Percentiles rank a stretch among this genome's conserved stretches.
Evolutionary conservation across 2,329 filamentous ascomycete species (phyloP).

Genomic region (Zarea fungicola): DNA sequence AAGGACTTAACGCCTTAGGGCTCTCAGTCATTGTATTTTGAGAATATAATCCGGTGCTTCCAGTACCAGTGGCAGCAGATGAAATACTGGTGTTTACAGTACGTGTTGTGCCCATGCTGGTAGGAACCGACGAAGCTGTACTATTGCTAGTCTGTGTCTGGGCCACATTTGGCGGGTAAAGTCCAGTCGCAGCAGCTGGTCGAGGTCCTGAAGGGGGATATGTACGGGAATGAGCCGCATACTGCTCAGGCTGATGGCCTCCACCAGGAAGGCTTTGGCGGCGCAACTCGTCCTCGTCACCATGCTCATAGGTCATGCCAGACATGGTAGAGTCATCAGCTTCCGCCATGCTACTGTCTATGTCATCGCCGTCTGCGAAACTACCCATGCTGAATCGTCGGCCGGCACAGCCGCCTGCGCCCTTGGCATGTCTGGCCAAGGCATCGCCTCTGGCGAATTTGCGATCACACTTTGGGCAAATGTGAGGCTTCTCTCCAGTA

Average conservation of each 20-base stretch:
- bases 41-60: constrained; percentile 58
- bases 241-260: constrained; percentile 41
- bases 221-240: constrained; percentile 64
- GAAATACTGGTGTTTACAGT: constrained; percentile 46
- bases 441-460: constrained; percentile 95
- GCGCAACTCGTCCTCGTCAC: constrained; percentile 59
- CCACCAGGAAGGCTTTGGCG: constrained; percentile 65
- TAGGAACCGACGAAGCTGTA: constrained; percentile 42
- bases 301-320: constrained; percentile 50
- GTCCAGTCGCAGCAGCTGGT: constrained; percentile 39
- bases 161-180: constrained; percentile 53
- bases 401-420: constrained; percentile 90
- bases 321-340: constrained; percentile 54
- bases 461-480: constrained; percentile 89
- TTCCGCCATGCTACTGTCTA: constrained; percentile 45
- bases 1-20: constrained; percentile 76
- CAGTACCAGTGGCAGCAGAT: constrained; percentile 40
- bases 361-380: constrained; percentile 74
- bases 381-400: constrained; percentile 79
- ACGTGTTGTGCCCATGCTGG: constrained; percentile 37
- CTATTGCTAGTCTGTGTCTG: constrained; percentile 48
- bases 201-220: constrained; percentile 65
- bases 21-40: constrained; percentile 77
- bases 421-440: constrained; percentile 89
- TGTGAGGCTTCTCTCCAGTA: constrained; percentile 91